Evolutionary conservation across 805 yeast genomes (phyloP), one percentile per base, ranked within the genome.

Genomic region (Metschnikowia anglica): DNA sequence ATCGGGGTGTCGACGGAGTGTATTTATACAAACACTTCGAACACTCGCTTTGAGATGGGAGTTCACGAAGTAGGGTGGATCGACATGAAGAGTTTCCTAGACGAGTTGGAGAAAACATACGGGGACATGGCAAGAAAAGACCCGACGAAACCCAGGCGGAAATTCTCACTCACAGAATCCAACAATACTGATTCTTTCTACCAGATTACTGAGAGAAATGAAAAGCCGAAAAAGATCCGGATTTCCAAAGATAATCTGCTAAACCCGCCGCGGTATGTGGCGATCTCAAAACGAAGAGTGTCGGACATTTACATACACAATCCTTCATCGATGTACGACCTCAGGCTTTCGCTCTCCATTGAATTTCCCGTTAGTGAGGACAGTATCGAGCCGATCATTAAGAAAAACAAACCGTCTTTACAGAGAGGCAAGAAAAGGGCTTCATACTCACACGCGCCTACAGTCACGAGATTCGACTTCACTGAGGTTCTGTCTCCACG

Each of bases 241-340:
- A 76, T 86, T 42, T 77, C 89, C 11, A 74, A 79, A 41, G 93
- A 86, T 60, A 70, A 70, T 47, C 47, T 48, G 31, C 69, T 77
- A 34, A 73, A 73, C 40, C 85, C 93, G 0, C 82, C 83, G 8
- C 72, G 95, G 53, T 80, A 81, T 38, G 81, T 80, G 24, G 83
- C 83, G 32, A 85, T 89, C 39, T 81, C 80, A 47, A 89, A 89
- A 58, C 76, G 79, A 52, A 73, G 91, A 41, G 66, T 88, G n/a
- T 77, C 88, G 2, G 88, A 85, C 58, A 62, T 90, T 43, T 74
- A 79, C 54, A 70, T 89, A 16, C 81, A 78, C 55, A 76, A 84
- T 41, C 97, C 97, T 3, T 83, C 85, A 49, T 79, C 85, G 24
- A 72, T 81, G 62, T 83, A 81, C 58, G 97, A 89, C 63, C 70